Conservation (phyloP, 192 early-diverging fungal genomes). For the Podila epicladia region DNA sequence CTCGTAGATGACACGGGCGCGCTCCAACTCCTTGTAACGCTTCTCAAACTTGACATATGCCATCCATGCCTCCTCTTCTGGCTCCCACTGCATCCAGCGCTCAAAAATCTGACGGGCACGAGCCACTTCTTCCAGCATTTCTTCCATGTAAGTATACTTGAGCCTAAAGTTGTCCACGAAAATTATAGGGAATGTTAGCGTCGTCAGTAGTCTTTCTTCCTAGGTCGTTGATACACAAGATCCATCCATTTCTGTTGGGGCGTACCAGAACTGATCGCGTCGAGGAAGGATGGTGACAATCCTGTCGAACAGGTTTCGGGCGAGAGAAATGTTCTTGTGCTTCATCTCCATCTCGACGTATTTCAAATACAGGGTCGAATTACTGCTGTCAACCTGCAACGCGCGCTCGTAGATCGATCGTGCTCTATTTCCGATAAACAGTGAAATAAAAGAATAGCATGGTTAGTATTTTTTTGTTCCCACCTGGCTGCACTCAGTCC, state of each 20-base stretch:
- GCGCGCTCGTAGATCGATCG: constrained; percentile 94
- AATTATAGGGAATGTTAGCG: not conserved
- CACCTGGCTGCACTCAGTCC: not conserved
- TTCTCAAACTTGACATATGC: constrained; percentile 96
- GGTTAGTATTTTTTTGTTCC: not conserved
- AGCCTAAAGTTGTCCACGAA: constrained; percentile 61
- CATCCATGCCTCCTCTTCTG: constrained; percentile 90
- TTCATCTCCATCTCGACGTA: constrained; percentile 99
- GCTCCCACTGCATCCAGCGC: constrained; percentile 99
- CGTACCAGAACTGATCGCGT: constrained; percentile 81
- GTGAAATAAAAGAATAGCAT: not conserved
- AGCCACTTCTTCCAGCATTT: constrained; percentile 89
- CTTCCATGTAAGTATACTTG: constrained; percentile 99
- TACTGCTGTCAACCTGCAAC: constrained; percentile 88
- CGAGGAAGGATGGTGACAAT: constrained; percentile 89
- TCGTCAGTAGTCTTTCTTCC: not conserved
- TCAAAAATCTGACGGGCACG: constrained; percentile 95
- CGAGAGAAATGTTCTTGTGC: constrained; percentile 91
- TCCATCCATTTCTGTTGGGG: not conserved
- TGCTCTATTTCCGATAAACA: constrained; percentile 57
- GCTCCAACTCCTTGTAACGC: constrained; percentile 85
- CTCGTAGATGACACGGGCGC: constrained; percentile 83
- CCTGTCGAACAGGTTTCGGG: constrained; percentile 95
- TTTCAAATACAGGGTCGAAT: constrained; percentile 87
- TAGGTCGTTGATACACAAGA: not conserved